These are phyloP conservation scores for Gynandropsis gynandra DNA, from an alignment of 345 rosid species.

Conservation along the genomic window DNA sequence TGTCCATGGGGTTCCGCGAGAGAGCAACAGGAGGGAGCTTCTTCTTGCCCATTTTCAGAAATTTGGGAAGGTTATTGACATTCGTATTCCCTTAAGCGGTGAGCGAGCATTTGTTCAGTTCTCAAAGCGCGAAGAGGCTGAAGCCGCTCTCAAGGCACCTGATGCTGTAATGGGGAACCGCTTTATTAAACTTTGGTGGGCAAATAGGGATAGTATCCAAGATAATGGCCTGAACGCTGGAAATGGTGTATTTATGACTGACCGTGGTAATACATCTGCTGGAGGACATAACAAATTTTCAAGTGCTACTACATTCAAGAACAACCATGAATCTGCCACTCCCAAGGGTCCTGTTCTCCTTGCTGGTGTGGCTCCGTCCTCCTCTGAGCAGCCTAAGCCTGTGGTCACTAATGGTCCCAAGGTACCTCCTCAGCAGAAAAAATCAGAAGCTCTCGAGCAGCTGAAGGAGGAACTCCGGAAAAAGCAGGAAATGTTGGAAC, in stretches of 20 bases:
- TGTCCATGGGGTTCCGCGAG: slow-evolving; percentile 75
- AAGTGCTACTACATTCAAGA: slow-evolving; percentile 43
- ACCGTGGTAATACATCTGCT: slow-evolving; percentile 33
- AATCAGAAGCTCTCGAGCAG: slow-evolving; percentile 62
- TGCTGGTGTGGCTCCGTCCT: slow-evolving; percentile 34
- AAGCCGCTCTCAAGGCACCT: slow-evolving; percentile 89
- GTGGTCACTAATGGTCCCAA: slow-evolving; percentile 41
- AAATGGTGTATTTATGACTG: slow-evolving; percentile 32
- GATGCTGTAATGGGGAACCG: slow-evolving; percentile 99
- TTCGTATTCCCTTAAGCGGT: slow-evolving; percentile 67
- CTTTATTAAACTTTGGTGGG: slow-evolving; percentile 97
- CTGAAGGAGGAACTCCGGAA: slow-evolving; percentile 81
- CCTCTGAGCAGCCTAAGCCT: slow-evolving; percentile 45
- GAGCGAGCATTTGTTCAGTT: slow-evolving; percentile 95
- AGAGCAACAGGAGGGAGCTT: slow-evolving; percentile 69
- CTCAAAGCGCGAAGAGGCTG: slow-evolving; percentile 90
- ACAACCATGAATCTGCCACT: slow-evolving; percentile 32
- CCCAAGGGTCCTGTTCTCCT: slow-evolving; percentile 32
- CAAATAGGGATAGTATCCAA: slow-evolving; percentile 80
- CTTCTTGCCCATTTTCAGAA: slow-evolving; percentile 87
- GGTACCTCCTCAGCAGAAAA: slow-evolving; percentile 60
- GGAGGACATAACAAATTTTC: slow-evolving; percentile 33
- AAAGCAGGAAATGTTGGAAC: slow-evolving; percentile 88
- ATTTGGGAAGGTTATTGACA: slow-evolving; percentile 87
- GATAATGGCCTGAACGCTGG: slow-evolving; percentile 48